A percentile compares a stretch with the other conserved stretches of the same genome.
Evolutionary conservation across 2,329 filamentous ascomycete species (phyloP).

Genomic region (Talaromyces pinophilus): DNA sequence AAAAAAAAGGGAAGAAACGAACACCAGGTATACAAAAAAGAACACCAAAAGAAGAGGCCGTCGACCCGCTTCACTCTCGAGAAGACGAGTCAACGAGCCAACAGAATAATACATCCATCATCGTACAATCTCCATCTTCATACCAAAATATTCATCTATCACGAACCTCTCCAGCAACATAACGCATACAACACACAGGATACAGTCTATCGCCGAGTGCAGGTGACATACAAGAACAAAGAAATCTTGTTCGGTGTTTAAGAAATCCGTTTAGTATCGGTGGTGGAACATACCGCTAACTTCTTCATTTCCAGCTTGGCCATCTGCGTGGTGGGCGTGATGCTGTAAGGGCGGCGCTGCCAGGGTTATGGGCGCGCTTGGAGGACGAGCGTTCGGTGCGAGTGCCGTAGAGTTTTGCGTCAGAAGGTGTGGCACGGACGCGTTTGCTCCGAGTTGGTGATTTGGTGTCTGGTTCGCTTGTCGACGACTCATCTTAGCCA

Average conservation of each 20-base stretch:
- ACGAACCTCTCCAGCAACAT: background rate
- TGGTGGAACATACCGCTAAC: constrained; percentile 98
- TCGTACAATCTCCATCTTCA: constrained; percentile 14
- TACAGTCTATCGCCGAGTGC: constrained; percentile 19
- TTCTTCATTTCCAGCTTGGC: constrained; percentile 62
- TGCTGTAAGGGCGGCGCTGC: constrained; percentile 71
- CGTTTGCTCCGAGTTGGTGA: constrained; percentile 64
- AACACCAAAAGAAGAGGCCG: constrained; percentile 22
- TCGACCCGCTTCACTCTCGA: constrained; percentile 29
- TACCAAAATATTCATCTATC: constrained; percentile 7
- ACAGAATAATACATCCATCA: constrained; percentile 18
- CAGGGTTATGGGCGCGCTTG: constrained; percentile 61
- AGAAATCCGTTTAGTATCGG: constrained; percentile 59
- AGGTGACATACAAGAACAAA: constrained; percentile 18
- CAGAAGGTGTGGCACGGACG: constrained; percentile 34
- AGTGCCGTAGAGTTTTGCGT: constrained; percentile 9
- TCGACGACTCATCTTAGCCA: constrained; percentile 92
- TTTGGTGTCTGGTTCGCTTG: constrained; percentile 58
- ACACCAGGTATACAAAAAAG: constrained; percentile 24
- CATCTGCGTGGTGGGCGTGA: constrained; percentile 71
- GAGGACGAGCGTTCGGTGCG: constrained; percentile 18
- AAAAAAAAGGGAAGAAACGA: constrained; percentile 3
- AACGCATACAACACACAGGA: constrained; percentile 15
- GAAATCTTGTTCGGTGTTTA: constrained; percentile 14
- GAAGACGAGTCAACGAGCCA: background rate